Evolutionary conservation across 225 moss, liverwort and hornwort species (phyloP).

Genomic region (Climacium dendroides): DNA sequence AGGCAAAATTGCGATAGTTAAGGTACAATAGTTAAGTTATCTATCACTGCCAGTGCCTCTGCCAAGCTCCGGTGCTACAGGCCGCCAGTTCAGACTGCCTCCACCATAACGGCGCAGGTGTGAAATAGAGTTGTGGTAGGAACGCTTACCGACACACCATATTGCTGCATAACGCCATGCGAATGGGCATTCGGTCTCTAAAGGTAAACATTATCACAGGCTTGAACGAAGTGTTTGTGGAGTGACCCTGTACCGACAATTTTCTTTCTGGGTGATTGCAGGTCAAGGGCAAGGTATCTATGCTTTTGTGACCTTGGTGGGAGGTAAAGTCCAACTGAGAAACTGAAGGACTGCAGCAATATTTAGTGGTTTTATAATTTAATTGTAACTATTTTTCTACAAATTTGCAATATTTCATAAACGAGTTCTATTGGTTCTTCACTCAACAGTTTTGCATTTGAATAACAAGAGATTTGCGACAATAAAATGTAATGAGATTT

Average conservation of each 20-base stretch:
- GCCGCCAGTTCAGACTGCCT: not conserved
- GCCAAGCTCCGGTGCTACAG: not conserved
- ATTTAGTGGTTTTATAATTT: not conserved
- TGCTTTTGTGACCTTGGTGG: not conserved
- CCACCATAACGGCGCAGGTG: not conserved
- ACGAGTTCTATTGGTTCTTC: not conserved
- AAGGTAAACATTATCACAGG: not conserved
- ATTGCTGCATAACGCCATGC: not conserved
- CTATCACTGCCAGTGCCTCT: not conserved
- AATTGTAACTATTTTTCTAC: not conserved
- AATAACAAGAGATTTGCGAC: not conserved
- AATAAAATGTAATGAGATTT: not conserved
- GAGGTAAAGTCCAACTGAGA: not conserved
- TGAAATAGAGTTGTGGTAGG: not conserved
- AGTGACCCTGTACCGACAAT: not conserved
- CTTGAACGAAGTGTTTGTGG: not conserved
- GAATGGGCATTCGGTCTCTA: not conserved
- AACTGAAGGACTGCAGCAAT: not conserved
- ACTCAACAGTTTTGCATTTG: not conserved
- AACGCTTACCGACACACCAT: not conserved
- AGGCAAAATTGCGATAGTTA: not conserved
- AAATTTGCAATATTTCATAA: not conserved
- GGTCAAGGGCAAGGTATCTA: not conserved
- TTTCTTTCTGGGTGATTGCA: not conserved
- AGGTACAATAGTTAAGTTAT: not conserved